These are phyloP conservation scores for Aspergillus sp. DNA, from an alignment of 2,329 filamentous ascomycete species.

Conservation along the genomic window DNA sequence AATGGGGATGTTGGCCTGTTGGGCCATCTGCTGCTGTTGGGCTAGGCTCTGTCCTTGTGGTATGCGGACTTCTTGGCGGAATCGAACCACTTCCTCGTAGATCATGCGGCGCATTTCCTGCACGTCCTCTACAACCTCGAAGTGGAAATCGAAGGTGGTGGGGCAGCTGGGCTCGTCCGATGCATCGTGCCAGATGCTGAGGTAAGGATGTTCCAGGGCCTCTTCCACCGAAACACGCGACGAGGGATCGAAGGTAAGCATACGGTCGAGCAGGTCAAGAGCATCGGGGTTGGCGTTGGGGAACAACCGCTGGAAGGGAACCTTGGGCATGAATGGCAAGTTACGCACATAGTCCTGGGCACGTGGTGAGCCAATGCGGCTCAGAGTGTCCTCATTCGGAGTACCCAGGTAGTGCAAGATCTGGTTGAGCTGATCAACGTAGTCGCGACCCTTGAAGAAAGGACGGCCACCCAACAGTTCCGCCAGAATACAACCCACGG, in stretches of 20 bases:
- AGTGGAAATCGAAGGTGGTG: constrained; percentile 95
- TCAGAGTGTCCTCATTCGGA: constrained; percentile 90
- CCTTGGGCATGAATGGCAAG: constrained; percentile 91
- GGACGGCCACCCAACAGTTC: constrained; percentile 93
- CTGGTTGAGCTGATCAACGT: constrained; percentile 99
- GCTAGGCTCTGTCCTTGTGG: constrained; percentile 43
- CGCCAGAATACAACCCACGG: constrained; percentile 94
- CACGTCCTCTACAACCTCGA: constrained; percentile 96
- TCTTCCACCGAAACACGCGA: constrained; percentile 92
- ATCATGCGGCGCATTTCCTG: constrained; percentile 97
- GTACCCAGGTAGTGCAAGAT: constrained; percentile 97
- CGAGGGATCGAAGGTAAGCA: constrained; percentile 96
- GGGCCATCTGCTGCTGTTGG: constrained; percentile 43
- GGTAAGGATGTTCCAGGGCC: constrained; percentile 92
- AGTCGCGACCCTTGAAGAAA: constrained; percentile 99
- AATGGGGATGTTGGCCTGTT: constrained; percentile 58
- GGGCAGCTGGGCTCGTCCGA: constrained; percentile 94
- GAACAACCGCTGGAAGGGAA: constrained; percentile 84
- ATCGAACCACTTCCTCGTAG: constrained; percentile 85
- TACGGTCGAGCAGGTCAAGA: constrained; percentile 89
- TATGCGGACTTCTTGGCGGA: constrained; percentile 65
- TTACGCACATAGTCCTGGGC: constrained; percentile 99
- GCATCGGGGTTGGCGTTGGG: constrained; percentile 94
- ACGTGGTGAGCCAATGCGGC: constrained; percentile 88
- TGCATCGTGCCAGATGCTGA: constrained; percentile 97